These are phyloP conservation scores for Ascobolus immersus DNA, from an alignment of 495 filamentous ascomycete genomes.

Conservation along the genomic window DNA sequence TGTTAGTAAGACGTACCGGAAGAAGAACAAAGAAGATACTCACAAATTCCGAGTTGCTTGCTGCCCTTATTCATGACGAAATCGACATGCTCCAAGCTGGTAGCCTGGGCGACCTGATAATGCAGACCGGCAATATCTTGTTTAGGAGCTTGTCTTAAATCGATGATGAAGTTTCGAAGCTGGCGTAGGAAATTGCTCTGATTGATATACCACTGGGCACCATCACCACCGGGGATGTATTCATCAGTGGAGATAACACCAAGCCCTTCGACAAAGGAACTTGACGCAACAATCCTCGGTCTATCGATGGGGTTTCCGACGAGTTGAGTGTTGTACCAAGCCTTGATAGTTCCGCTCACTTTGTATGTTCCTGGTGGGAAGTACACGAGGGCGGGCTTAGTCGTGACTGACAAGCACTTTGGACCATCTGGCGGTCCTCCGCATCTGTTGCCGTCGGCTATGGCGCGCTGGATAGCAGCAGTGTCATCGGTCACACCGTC, in stretches of 20 bases:
- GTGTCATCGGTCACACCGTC: conserved; percentile 43
- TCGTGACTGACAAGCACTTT: conserved; percentile 23
- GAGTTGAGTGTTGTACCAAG: conserved; percentile 60
- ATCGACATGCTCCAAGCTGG: conserved; percentile 66
- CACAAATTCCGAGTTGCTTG: too few relatives aligned
- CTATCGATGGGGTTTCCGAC: conserved; percentile 42
- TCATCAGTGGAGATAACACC: conserved; percentile 78
- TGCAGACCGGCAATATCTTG: conserved; percentile 57
- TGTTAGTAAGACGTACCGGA: not conserved
- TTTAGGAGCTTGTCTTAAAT: conserved; percentile 44
- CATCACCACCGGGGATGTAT: conserved; percentile 32
- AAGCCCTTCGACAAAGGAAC: conserved; percentile 55
- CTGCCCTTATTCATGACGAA: conserved; percentile 72
- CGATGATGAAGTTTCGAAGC: conserved; percentile 81
- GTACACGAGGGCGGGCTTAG: conserved; percentile 47
- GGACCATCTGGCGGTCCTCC: too few relatives aligned
- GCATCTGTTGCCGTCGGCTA: conserved; percentile 19
- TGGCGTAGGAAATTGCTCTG: conserved; percentile 99
- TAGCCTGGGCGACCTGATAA: conserved; percentile 95
- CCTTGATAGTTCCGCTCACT: conserved; percentile 39
- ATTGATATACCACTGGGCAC: conserved; percentile 58
- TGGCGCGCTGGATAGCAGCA: conserved; percentile 34
- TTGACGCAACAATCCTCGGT: conserved; percentile 52
- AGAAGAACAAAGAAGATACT: not conserved
- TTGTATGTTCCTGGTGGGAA: conserved; percentile 59